Base-by-base conservation (phyloP, 345 rosid species). In the Firmiana major region DNA sequence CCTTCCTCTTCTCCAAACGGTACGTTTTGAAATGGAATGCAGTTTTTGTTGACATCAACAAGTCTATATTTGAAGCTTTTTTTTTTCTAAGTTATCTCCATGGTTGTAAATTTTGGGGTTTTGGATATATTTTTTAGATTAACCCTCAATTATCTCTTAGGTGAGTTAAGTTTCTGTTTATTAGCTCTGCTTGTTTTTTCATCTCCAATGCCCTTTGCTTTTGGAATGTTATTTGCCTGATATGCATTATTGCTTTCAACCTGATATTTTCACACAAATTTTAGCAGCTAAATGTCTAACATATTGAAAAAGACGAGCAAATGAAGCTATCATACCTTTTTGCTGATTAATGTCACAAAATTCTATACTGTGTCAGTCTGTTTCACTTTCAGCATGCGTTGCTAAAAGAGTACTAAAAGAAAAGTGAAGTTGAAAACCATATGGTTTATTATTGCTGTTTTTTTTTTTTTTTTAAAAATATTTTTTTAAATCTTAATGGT, bases 31-130 rank as follows among this genome's bases (percentile, higher is more conserved):
- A 19, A 26, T 34, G 4, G 48, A 63, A 10, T 22, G 54, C 54
- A 67, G 71, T 43, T 43, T 67, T 67, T 67, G 72, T 43, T 67
- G 54, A 67, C 72, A 43, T 43, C 43, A 5, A 22, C 10, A 67
- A 6, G 9, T 12, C 19, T 67, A 21, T 0, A 43, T 22, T 45
- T 22, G 48, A 17, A 63, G 17, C 11, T 42, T 45, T 15, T 26
- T 65, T 59, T 59, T 26, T 65, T 59, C 24, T 0, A 24, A 24
- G 16, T 58, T 17, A 58, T 59, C 11, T 26, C 63, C 36, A 59
- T 26, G 63, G 63, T 13, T 60, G 65, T 12, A 26, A 26, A 4
- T 4, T 4, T 26, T 26, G 36, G 28, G 46, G 38, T 36, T 64
- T 3, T 19, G 16, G 6, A 9, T 59, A 59, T 24, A 11, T 12